Percentiles rank a stretch among this genome's conserved stretches.
Conservation (phyloP, 148 eudicot genomes). For the Hydrangea macrophylla region DNA sequence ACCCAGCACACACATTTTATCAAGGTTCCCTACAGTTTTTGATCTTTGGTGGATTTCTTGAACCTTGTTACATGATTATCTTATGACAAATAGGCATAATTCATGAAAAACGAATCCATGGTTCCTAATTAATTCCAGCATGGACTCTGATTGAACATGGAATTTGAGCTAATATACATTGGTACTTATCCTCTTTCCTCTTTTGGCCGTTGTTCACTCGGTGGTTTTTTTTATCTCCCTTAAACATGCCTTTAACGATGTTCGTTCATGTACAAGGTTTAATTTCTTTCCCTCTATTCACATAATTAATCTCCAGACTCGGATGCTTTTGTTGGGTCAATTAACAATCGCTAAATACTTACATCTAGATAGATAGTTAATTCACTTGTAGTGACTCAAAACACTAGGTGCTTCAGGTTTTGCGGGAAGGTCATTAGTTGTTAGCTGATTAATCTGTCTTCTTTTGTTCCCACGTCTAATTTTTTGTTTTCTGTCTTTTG, state of each 20-base stretch:
- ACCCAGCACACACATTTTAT: background rate
- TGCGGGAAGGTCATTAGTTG: background rate
- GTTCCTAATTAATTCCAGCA: background rate
- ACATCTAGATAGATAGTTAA: too few relatives aligned
- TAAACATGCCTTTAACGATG: background rate
- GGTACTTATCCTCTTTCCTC: too few relatives aligned
- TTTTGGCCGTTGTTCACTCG: slow-evolving; percentile 1
- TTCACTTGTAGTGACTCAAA: slow-evolving; percentile 2
- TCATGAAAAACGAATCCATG: background rate
- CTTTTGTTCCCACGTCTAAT: slow-evolving; percentile 2
- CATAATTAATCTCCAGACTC: background rate
- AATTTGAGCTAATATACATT: too few relatives aligned
- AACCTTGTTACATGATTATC: background rate
- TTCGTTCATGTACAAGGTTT: background rate
- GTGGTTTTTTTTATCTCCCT: background rate
- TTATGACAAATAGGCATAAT: background rate
- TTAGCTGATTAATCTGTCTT: slow-evolving; percentile 1
- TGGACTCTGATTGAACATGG: too few relatives aligned
- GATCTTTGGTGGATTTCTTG: background rate
- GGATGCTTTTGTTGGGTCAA: too few relatives aligned
- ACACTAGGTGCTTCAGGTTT: background rate
- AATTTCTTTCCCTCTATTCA: background rate
- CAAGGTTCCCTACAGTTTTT: background rate
- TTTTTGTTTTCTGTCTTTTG: slow-evolving; percentile 12
- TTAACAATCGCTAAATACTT: too few relatives aligned